Base-by-base conservation (phyloP, 805 yeast species). In the Metschnikowia kofuensis region DNA sequence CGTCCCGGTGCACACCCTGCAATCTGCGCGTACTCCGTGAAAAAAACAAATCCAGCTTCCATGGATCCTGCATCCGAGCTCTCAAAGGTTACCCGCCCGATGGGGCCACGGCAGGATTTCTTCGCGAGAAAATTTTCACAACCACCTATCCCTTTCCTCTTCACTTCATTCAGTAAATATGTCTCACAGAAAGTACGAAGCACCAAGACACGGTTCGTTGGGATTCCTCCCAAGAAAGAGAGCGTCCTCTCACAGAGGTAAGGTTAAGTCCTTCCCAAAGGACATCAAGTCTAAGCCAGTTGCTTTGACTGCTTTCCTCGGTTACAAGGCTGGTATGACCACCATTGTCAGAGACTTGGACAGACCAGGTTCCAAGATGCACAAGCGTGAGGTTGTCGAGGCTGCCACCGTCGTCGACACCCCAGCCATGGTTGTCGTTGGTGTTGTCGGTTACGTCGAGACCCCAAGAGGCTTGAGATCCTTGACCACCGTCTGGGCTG, bases 171-270 rank as follows among this genome's bases (percentile, higher is more conserved):
- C 67, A 49, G 44, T 47, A 48, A 50, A 58, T 57, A 94, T 94
- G 99, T 94, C 99, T 77, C 99, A 94, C 94, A 89, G 99, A 87
- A 94, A 94, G 87, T 94, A 74, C 94, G 98, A 94, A 89, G 96
- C 94, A 69, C 99, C 99, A 84, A 90, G 99, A 84, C 98, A 94
- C 91, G 99, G 99, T 80, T 92, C 96, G 78, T 83, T 94, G 77
- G 99, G 98, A 74, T 94, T 90, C 96, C 83, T 87, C 70, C 99
- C 99, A 87, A 90, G 97, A 85, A 94, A 94, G 97, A 90, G 99
- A 85, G 90, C 98, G 74, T 85, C 95, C 78, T 82, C 87, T 75
- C 94, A 89, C 82, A 89, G 96, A 84, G 99, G 97, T 80, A 91
- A 89, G 83, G 94, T 91, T 74, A 92, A 90, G 89, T 82, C 99